These are phyloP conservation scores for Rhodotorula sp. DNA, from an alignment of 1,284 basidiomycete species.

Conservation along the genomic window DNA sequence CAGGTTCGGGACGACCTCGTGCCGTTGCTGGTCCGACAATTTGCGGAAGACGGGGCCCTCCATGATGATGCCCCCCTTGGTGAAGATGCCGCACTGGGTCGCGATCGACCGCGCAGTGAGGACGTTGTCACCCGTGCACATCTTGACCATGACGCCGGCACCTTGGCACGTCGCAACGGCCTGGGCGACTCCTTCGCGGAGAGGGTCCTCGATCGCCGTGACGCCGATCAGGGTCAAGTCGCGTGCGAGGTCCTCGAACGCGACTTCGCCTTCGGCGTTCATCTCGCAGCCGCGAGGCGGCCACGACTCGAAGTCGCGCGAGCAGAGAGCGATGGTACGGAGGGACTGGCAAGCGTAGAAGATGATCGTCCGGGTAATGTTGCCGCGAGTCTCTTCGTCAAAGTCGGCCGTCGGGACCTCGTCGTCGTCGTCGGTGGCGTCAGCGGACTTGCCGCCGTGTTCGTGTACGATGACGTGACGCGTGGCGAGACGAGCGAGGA, in stretches of 20 bases:
- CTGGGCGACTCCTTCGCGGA: conserved; percentile 81
- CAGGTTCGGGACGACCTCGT: conserved; percentile 57
- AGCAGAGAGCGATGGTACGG: conserved; percentile 88
- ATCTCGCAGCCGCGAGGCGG: conserved; percentile 61
- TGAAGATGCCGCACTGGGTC: conserved; percentile 90
- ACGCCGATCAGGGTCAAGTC: conserved; percentile 84
- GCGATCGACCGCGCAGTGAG: conserved; percentile 83
- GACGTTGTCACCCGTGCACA: conserved; percentile 96
- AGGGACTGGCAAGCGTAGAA: conserved; percentile 96
- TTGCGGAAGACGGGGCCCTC: conserved; percentile 76
- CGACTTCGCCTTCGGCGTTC: conserved; percentile 58
- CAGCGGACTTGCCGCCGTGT: conserved; percentile 34
- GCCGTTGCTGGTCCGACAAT: conserved; percentile 54
- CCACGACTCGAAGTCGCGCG: conserved; percentile 82
- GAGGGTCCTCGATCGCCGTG: conserved; percentile 91
- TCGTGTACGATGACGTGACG: conserved; percentile 65
- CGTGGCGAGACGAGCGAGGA: conserved; percentile 73
- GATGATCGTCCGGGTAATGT: conserved; percentile 85
- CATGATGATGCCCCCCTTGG: conserved; percentile 89
- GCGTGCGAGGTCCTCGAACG: conserved; percentile 67
- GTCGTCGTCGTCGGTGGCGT: conserved; percentile 16
- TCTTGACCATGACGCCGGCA: conserved; percentile 95
- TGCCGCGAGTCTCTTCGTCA: conserved; percentile 65
- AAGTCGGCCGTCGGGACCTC: conserved; percentile 62
- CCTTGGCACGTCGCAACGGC: conserved; percentile 81